A percentile compares a stretch with the other conserved stretches of the same genome.
phyloP scores from a whole-genome alignment of 495 filamentous ascomycete genomes.

The Astrocystis sublimbata region DNA sequence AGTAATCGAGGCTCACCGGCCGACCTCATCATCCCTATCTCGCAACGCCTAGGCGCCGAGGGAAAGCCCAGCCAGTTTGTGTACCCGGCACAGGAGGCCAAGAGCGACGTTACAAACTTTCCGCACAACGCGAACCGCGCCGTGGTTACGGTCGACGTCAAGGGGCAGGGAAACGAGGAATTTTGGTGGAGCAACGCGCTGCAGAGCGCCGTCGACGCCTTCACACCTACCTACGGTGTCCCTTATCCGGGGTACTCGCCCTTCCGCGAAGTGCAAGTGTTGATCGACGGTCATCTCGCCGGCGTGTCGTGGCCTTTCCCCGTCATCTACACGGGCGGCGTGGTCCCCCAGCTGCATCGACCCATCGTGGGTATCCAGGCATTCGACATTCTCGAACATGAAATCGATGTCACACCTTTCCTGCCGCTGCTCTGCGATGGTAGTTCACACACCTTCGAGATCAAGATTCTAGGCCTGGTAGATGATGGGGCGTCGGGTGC shows the following conservation, averaged over 20 bases:
- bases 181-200: slow-evolving; percentile 91
- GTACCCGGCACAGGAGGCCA: slow-evolving; percentile 65
- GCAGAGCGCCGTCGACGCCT: slow-evolving; percentile 61
- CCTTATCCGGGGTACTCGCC: slow-evolving; percentile 72
- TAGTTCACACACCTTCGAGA: slow-evolving; percentile 66
- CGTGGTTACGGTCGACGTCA: slow-evolving; percentile 75
- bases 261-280: slow-evolving; percentile 80
- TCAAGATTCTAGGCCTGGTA: slow-evolving; percentile 66
- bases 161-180: slow-evolving; percentile 78
- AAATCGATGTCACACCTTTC: slow-evolving; percentile 86
- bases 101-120: slow-evolving; percentile 54
- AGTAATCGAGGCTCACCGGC: slow-evolving; percentile 53
- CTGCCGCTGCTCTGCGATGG: slow-evolving; percentile 72
- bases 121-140: slow-evolving; percentile 70
- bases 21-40: slow-evolving; percentile 76
- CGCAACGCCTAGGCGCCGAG: slow-evolving; percentile 53
- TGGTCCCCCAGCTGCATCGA: slow-evolving; percentile 78
- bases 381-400: slow-evolving; percentile 79
- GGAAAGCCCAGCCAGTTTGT: slow-evolving; percentile 68
- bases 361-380: slow-evolving; percentile 84
- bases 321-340: slow-evolving; percentile 85
- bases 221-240: slow-evolving; percentile 57
- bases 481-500: slow-evolving; percentile 48
- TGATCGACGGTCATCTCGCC: slow-evolving; percentile 76
- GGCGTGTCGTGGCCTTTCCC: slow-evolving; percentile 88